phyloP scores from a whole-genome alignment of 1,284 basidiomycete species.

The Trichosporon ovoides region DNA sequence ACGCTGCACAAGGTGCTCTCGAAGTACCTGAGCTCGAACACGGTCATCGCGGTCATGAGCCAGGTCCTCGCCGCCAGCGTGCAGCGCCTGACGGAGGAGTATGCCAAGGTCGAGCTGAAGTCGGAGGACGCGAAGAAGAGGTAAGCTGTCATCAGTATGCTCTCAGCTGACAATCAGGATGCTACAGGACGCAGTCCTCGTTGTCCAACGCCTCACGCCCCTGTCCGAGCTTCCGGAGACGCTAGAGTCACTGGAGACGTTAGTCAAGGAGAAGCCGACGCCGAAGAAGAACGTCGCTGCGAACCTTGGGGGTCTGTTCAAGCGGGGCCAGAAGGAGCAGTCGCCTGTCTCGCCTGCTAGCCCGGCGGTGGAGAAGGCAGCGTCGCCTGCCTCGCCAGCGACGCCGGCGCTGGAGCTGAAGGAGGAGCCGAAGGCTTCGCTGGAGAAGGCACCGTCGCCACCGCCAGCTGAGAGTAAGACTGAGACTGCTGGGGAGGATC shows the following conservation, averaged over 20 bases:
- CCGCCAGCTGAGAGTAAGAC: background rate
- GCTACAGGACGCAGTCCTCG: slow-evolving; percentile 67
- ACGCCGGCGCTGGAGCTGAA: background rate
- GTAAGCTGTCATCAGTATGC: slow-evolving; percentile 46
- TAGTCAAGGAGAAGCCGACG: slow-evolving; percentile 65
- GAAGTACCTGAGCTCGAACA: slow-evolving; percentile 70
- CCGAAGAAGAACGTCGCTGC: slow-evolving; percentile 39
- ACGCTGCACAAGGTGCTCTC: slow-evolving; percentile 94
- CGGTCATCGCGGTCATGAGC: slow-evolving; percentile 86
- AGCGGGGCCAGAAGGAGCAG: slow-evolving; percentile 20
- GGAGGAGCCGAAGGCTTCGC: background rate
- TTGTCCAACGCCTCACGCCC: slow-evolving; percentile 65
- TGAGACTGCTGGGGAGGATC: background rate
- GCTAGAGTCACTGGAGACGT: slow-evolving; percentile 64
- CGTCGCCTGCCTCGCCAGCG: too few species aligned
- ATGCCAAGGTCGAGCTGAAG: slow-evolving; percentile 69
- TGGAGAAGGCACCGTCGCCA: background rate
- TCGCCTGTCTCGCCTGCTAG: too few species aligned
- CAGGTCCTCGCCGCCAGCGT: slow-evolving; percentile 90
- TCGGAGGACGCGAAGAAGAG: slow-evolving; percentile 73
- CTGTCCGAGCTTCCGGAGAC: slow-evolving; percentile 60
- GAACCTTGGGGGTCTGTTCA: slow-evolving; percentile 39
- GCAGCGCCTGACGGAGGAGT: slow-evolving; percentile 78
- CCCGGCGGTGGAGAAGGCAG: too few species aligned
- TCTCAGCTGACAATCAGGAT: slow-evolving; percentile 55